Evolutionary conservation across 2,329 filamentous ascomycete species (phyloP).

Genomic region (Claviceps digitariae): DNA sequence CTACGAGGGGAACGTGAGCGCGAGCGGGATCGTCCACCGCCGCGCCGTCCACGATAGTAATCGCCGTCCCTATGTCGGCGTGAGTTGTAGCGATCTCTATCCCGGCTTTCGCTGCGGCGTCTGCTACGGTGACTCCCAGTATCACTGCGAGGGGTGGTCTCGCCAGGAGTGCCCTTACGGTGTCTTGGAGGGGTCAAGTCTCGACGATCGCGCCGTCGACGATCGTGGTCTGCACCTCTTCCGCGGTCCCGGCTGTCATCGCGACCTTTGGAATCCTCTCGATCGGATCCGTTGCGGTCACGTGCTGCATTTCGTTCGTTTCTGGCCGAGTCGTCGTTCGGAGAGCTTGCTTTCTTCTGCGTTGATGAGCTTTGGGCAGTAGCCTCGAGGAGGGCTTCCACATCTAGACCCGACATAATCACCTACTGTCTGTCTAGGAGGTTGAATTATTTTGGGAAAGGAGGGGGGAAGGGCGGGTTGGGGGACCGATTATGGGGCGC

Average conservation of each 20-base stretch:
- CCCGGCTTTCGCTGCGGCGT: conserved; percentile 65
- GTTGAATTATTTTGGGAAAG: not conserved
- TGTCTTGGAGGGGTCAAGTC: conserved; percentile 40
- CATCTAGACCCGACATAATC: conserved; percentile 47
- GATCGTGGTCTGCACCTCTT: conserved; percentile 41
- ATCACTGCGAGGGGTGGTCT: conserved; percentile 60
- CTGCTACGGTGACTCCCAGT: conserved; percentile 70
- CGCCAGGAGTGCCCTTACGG: conserved; percentile 36
- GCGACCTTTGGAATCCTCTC: conserved; percentile 42
- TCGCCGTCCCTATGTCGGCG: conserved; percentile 63
- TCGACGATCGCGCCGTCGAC: conserved; percentile 35
- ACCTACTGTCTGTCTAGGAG: conserved; percentile 6
- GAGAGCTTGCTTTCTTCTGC: conserved; percentile 31
- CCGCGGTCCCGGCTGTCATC: conserved; percentile 43
- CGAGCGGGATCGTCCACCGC: conserved; percentile 41
- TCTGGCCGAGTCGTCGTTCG: conserved; percentile 39
- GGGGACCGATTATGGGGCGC: not conserved
- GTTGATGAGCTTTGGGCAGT: conserved; percentile 51
- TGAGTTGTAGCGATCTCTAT: conserved; percentile 60
- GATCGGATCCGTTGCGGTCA: conserved; percentile 33
- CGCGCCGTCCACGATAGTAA: conserved; percentile 43
- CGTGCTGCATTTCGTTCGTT: conserved; percentile 14
- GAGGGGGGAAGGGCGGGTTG: not conserved
- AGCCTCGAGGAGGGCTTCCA: conserved; percentile 83
- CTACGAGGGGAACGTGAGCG: conserved; percentile 59